These are phyloP conservation scores for Cutaneotrichosporon mucoides DNA, from an alignment of 1,284 basidiomycete genomes.

Conservation along the genomic window DNA sequence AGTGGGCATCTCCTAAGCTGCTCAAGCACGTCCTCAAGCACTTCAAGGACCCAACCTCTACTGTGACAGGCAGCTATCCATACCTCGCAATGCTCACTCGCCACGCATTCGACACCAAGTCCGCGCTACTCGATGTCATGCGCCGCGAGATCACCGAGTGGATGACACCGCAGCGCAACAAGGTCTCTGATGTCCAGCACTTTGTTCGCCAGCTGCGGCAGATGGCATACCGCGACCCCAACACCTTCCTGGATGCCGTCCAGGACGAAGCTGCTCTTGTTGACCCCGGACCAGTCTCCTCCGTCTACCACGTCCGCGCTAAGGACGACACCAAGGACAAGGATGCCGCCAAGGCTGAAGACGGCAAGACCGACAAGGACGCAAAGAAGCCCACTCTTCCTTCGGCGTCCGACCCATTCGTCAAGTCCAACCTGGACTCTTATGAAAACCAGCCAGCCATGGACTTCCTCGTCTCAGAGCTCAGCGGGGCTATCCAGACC, in stretches of 20 bases:
- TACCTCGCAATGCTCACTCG: constrained; percentile 84
- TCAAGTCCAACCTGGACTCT: constrained; percentile 12
- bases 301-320: constrained; percentile 60
- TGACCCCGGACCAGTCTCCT: constrained; percentile 59
- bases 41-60: constrained; percentile 51
- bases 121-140: constrained; percentile 68
- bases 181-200: constrained; percentile 64
- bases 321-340: constrained; percentile 11
- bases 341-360: too few species aligned
- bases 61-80: constrained; percentile 62
- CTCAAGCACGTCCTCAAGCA: constrained; percentile 63
- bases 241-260: constrained; percentile 70
- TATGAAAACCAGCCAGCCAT: constrained; percentile 27
- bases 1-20: constrained; percentile 61
- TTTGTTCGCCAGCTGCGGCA: constrained; percentile 74
- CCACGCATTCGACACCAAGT: constrained; percentile 78
- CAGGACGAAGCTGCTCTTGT: constrained; percentile 68
- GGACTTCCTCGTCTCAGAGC: constrained; percentile 33
- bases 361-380: constrained; percentile 2
- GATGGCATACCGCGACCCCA: constrained; percentile 74
- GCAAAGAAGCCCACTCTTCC: neutral
- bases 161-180: constrained; percentile 66
- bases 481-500: constrained; percentile 18
- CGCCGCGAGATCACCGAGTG: constrained; percentile 73
- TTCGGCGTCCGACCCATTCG: constrained; percentile 54